phyloP scores from a whole-genome alignment of 805 yeast species.

The Spathaspora hagerdaliae region DNA sequence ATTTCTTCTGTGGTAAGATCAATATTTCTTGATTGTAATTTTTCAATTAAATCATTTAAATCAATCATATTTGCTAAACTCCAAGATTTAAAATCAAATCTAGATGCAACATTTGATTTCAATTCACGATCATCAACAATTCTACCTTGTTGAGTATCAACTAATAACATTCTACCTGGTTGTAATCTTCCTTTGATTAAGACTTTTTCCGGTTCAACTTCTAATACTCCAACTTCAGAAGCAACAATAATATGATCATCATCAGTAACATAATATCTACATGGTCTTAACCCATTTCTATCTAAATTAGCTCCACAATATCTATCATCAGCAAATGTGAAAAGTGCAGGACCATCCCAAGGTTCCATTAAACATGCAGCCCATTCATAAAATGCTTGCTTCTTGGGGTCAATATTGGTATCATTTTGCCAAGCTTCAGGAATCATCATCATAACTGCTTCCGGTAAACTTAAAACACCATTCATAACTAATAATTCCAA shows the following conservation, averaged over 20 bases:
- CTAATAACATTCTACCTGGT: slow-evolving; percentile 94
- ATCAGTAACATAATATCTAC: slow-evolving; percentile 92
- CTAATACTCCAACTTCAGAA: slow-evolving; percentile 96
- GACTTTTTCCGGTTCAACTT: slow-evolving; percentile 75
- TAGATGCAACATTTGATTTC: slow-evolving; percentile 71
- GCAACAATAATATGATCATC: slow-evolving; percentile 97
- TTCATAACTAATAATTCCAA: slow-evolving; percentile 86
- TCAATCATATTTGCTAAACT: slow-evolving; percentile 79
- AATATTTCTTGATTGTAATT: slow-evolving; percentile 44
- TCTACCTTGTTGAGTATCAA: slow-evolving; percentile 88
- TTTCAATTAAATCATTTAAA: slow-evolving; percentile 67
- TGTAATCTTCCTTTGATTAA: slow-evolving; percentile 89
- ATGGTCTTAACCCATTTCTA: slow-evolving; percentile 96
- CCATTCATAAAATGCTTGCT: slow-evolving; percentile 97
- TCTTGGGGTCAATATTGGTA: slow-evolving; percentile 78
- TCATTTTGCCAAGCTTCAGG: slow-evolving; percentile 99
- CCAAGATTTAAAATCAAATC: slow-evolving; percentile 94
- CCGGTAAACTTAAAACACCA: slow-evolving; percentile 89
- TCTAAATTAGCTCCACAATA: slow-evolving; percentile 98
- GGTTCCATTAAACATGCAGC: slow-evolving; percentile 99
- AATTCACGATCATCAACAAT: slow-evolving; percentile 91
- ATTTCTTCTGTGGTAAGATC: slow-evolving; percentile 22
- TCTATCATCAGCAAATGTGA: slow-evolving; percentile 95
- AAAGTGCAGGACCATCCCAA: slow-evolving; percentile 98
- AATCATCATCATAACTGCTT: slow-evolving; percentile 93